Conservation (phyloP, 176 grass and related monocot species). For the Aegilops speltoides region DNA sequence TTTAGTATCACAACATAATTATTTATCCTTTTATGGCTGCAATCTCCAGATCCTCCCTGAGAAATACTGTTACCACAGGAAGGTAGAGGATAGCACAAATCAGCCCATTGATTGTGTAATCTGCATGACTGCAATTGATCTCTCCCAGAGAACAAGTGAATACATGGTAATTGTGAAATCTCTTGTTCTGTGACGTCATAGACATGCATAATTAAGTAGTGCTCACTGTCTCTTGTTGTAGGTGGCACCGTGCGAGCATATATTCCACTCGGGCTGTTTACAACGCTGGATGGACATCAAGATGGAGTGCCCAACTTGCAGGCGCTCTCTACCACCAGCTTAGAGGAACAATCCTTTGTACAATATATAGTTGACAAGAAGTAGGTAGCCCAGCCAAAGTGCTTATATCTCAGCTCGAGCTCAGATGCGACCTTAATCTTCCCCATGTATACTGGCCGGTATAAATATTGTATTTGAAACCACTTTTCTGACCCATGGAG, state of each 20-base stretch:
- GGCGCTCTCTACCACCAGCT: constrained; percentile 80
- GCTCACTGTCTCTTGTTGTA: constrained; percentile 20
- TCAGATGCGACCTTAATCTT: too few relatives aligned
- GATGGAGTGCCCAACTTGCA: constrained; percentile 98
- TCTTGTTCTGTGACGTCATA: not conserved
- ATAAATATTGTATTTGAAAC: too few relatives aligned
- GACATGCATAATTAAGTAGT: not conserved
- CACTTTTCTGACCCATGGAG: too few relatives aligned
- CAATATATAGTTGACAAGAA: constrained; percentile 48
- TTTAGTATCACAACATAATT: not conserved
- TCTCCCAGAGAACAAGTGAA: constrained; percentile 70
- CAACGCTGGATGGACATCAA: constrained; percentile 99
- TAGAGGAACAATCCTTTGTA: constrained; percentile 58
- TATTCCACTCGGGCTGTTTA: constrained; percentile 96
- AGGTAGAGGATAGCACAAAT: constrained; percentile 60
- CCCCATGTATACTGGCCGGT: too few relatives aligned
- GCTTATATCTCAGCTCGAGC: too few relatives aligned
- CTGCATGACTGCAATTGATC: constrained; percentile 92
- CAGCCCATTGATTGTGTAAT: constrained; percentile 83
- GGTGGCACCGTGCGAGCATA: constrained; percentile 98
- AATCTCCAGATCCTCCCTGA: constrained; percentile 83
- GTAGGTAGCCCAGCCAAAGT: constrained; percentile 37
- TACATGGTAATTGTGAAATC: constrained; percentile 80
- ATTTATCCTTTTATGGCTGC: constrained; percentile 1
- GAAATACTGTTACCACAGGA: constrained; percentile 94